Evolutionary conservation across 768 basidiomycete species (phyloP).

Genomic region (Lactarius evosmus): DNA sequence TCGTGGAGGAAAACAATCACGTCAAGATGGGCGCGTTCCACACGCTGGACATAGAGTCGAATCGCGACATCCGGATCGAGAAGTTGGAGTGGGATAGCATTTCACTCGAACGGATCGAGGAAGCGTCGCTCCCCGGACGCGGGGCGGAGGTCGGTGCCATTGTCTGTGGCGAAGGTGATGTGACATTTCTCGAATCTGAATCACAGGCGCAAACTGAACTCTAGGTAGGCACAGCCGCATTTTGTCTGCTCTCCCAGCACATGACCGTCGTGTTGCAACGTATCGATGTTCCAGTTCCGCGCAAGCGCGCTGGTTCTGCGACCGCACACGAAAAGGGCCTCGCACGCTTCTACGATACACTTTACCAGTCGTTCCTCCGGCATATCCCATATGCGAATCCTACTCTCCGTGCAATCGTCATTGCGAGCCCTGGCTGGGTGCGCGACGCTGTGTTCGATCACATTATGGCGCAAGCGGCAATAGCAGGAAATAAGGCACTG

Average conservation of each 20-base stretch:
- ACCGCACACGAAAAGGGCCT: constrained; percentile 93
- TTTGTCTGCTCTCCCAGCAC: constrained; percentile 94
- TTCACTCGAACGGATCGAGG: constrained; percentile 74
- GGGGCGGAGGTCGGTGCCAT: constrained; percentile 97
- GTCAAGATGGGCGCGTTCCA: constrained; percentile 93
- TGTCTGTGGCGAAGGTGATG: constrained; percentile 84
- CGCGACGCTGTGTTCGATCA: constrained; percentile 84
- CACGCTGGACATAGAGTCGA: constrained; percentile 89
- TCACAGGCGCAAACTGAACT: not conserved
- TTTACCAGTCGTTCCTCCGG: constrained; percentile 84
- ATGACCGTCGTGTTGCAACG: constrained; percentile 94
- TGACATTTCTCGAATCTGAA: not conserved
- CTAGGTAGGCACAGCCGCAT: constrained; percentile 69
- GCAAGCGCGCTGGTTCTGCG: constrained; percentile 79
- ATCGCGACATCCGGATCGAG: constrained; percentile 86
- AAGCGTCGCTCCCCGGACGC: constrained; percentile 87
- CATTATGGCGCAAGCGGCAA: constrained; percentile 76
- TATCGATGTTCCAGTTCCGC: constrained; percentile 82
- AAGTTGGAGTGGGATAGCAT: constrained; percentile 96
- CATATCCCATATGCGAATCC: constrained; percentile 82
- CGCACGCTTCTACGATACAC: constrained; percentile 71
- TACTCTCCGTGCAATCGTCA: constrained; percentile 82
- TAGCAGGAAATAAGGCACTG: constrained; percentile 79
- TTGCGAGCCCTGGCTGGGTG: constrained; percentile 97
- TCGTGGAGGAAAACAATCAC: constrained; percentile 80